Evolutionary conservation across 1,284 basidiomycete species (phyloP).

Genomic region (Pseudozyma sp.): DNA sequence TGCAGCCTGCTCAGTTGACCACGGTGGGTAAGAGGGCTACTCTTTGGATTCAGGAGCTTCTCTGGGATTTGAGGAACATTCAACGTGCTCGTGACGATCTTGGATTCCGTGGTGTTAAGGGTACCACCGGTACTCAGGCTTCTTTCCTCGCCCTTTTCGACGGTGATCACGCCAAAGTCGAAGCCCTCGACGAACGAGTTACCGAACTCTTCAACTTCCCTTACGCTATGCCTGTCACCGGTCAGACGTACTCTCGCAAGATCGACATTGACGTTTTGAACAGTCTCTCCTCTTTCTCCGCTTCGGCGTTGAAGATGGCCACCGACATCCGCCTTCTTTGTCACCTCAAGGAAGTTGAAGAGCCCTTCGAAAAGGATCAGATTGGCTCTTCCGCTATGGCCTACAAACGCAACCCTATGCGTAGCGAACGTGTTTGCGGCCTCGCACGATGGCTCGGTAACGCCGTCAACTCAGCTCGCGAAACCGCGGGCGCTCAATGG

Average conservation of each 20-base stretch:
- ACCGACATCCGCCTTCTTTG: constrained; percentile 82
- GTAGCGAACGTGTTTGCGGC: constrained; percentile 95
- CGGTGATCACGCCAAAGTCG: constrained; percentile 86
- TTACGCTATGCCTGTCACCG: constrained; percentile 96
- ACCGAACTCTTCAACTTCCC: constrained; percentile 91
- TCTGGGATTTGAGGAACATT: constrained; percentile 97
- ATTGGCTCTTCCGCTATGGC: constrained; percentile 97
- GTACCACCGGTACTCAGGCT: constrained; percentile 97
- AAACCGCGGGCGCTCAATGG: constrained; percentile 71
- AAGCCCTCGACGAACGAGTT: constrained; percentile 80
- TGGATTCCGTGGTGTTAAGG: constrained; percentile 98
- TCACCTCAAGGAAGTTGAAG: constrained; percentile 86
- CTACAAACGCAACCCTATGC: constrained; percentile 99
- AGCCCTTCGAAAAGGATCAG: constrained; percentile 98
- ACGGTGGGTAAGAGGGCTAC: constrained; percentile 99
- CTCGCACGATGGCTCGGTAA: constrained; percentile 83
- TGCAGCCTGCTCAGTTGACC: constrained; percentile 97
- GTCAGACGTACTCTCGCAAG: constrained; percentile 98
- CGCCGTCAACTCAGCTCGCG: constrained; percentile 61
- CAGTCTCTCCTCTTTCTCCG: constrained; percentile 89
- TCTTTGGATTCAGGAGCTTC: constrained; percentile 90
- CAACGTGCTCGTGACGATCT: constrained; percentile 90
- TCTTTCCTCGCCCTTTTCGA: constrained; percentile 95
- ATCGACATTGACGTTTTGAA: constrained; percentile 94
- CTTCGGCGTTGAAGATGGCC: constrained; percentile 96